A percentile compares a stretch with the other conserved stretches of the same genome.
phyloP scores from a whole-genome alignment of 192 early-diverging fungal species.

The Gamsiella multidivaricata region DNA sequence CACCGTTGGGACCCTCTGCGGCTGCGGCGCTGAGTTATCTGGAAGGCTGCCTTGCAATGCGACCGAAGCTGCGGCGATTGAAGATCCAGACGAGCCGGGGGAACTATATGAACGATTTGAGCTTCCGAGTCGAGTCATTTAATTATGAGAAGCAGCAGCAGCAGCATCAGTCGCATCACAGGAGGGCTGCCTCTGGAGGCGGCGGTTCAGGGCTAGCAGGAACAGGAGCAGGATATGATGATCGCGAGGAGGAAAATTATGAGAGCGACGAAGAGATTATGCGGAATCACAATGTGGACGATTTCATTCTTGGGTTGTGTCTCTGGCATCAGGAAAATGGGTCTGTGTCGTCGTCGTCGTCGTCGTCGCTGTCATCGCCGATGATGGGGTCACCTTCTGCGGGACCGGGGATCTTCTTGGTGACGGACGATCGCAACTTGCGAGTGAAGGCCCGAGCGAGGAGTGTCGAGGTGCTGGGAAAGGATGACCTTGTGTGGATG shows the following conservation, averaged over 20 bases:
- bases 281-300: conserved; percentile 67
- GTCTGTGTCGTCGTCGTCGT: no score
- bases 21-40: conserved; percentile 58
- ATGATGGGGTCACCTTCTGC: neutral
- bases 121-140: conserved; percentile 65
- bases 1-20: conserved; percentile 61
- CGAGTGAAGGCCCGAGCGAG: conserved; percentile 67
- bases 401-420: conserved; percentile 36
- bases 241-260: conserved; percentile 41
- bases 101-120: conserved; percentile 65
- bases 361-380: neutral
- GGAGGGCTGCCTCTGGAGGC: conserved; percentile 17
- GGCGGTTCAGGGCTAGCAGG: no score
- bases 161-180: conserved; percentile 15
- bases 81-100: conserved; percentile 68
- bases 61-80: conserved; percentile 50
- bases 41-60: conserved; percentile 49
- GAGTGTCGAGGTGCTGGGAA: conserved; percentile 58
- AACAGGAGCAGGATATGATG: conserved; percentile 4
- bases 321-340: conserved; percentile 60
- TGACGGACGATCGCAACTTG: conserved; percentile 70
- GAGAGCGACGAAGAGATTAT: conserved; percentile 61
- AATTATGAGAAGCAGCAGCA: conserved; percentile 56
- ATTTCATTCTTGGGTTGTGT: conserved; percentile 65
- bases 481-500: conserved; percentile 48